Base-by-base conservation (phyloP, 345 rosid species). In the Arabis alpina region DNA sequence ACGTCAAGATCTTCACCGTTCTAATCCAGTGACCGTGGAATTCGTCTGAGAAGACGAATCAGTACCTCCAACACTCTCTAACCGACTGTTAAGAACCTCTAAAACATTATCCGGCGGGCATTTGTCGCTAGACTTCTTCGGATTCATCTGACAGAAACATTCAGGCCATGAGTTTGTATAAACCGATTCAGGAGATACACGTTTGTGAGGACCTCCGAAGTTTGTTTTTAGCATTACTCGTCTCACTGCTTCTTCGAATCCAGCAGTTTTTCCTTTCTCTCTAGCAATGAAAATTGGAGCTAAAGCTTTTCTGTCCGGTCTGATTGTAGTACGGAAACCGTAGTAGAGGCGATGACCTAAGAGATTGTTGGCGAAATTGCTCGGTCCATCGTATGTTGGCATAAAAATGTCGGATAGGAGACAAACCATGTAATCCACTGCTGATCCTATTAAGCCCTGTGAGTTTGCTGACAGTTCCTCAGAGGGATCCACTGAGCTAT, bases 341-440 rank as follows among this genome's bases (percentile, higher is more conserved):
- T 95, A 92, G 69, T 95, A 95, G 43, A 95, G 99, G 50, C 98
- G 90, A 63, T 92, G 98, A 71, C 99, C 99, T 58, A 92, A 74
- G 70, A 95, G 99, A 75, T 95, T 95, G 87, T 92, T 95, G 60
- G 98, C 99, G 68, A 92, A 95, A 80, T 95, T 95, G 88, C 99
- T 95, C 10, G 99, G 99, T 62, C 99, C 99, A 56, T 94, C 99
- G 60, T 94, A 94, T 45, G 99, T 94, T 71, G 98, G 98, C 97
- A 94, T 83, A 64, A 94, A 94, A 60, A 94, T 89, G 80, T 92
- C 97, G 10, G 98, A 89, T 25, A 92, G 96, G 27, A 95, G 90
- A 80, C 99, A 92, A 53, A 95, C 98, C 97, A 95, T 92, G 84
- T 95, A 95, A 90, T 95, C 99, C 63, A 95, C 99, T 61, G 98